phyloP scores from a whole-genome alignment of 257 asterid species.

The Gentiana macrophylla region DNA sequence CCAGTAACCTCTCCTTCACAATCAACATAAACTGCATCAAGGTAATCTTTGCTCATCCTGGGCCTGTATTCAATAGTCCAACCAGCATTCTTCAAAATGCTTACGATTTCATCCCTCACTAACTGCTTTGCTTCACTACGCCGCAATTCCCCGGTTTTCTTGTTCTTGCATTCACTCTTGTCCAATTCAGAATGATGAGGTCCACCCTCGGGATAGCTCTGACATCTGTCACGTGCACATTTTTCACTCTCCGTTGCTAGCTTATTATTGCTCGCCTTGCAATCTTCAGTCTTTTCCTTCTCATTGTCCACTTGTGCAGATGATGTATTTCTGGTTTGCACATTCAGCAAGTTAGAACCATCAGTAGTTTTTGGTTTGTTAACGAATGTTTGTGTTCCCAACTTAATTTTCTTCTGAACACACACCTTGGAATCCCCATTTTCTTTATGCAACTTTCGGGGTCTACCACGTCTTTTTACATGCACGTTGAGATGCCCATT shows the following conservation, averaged over 20 bases:
- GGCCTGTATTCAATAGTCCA: slow-evolving; percentile 75
- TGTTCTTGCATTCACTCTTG: neutral
- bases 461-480: slow-evolving; percentile 26
- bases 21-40: slow-evolving; percentile 81
- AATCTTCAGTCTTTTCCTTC: neutral
- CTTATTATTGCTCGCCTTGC: slow-evolving; percentile 1
- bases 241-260: slow-evolving; percentile 1
- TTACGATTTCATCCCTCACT: slow-evolving; percentile 58
- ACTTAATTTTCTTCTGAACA: slow-evolving; percentile 6
- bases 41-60: slow-evolving; percentile 43
- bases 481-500: slow-evolving; percentile 9
- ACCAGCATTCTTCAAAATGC: slow-evolving; percentile 58
- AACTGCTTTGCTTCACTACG: slow-evolving; percentile 54
- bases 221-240: slow-evolving; percentile 9
- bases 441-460: slow-evolving; percentile 17
- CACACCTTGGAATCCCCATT: slow-evolving; percentile 9
- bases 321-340: neutral
- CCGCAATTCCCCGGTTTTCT: slow-evolving; percentile 31
- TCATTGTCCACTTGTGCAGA: neutral
- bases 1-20: slow-evolving; percentile 55
- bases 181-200: slow-evolving; percentile 6
- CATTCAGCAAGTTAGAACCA: slow-evolving; percentile 11
- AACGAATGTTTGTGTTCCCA: slow-evolving; percentile 6
- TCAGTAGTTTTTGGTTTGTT: slow-evolving; percentile 12
- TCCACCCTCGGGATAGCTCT: slow-evolving; percentile 12